A percentile compares a stretch with the other conserved stretches of the same genome.
phyloP scores from a whole-genome alignment of 768 basidiomycete species.

The Russula dissimulans region DNA sequence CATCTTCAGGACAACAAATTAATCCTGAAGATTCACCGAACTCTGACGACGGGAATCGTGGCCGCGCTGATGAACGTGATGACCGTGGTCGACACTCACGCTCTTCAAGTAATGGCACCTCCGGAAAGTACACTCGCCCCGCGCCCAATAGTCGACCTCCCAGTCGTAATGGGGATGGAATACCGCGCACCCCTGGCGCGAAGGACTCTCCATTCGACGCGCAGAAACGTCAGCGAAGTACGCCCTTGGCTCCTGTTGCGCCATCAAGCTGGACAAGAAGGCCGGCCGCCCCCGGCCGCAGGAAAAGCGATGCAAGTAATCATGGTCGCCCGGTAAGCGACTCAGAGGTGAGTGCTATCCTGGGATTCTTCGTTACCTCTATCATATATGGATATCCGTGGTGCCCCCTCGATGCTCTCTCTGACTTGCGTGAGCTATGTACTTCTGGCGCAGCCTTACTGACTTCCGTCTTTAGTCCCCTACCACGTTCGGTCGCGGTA shows the following conservation, averaged over 20 bases:
- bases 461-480: constrained; percentile 31
- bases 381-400: neutral
- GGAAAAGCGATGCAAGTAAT: constrained; percentile 69
- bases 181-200: constrained; percentile 41
- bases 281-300: constrained; percentile 54
- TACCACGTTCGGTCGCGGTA: constrained; percentile 35
- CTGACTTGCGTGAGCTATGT: neutral
- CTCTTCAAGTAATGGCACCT: constrained; percentile 50
- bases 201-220: constrained; percentile 59
- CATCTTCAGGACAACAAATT: constrained; percentile 12
- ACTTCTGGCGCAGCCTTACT: constrained; percentile 21
- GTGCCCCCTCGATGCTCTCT: neutral
- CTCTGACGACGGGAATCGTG: constrained; percentile 34
- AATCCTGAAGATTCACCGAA: constrained; percentile 4
- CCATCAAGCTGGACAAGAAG: constrained; percentile 74
- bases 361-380: neutral
- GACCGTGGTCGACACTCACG: constrained; percentile 32
- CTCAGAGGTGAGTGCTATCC: constrained; percentile 49
- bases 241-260: constrained; percentile 46
- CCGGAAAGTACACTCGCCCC: constrained; percentile 23
- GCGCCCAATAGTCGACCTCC: constrained; percentile 30
- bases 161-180: constrained; percentile 44
- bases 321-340: constrained; percentile 46
- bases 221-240: constrained; percentile 59
- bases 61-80: constrained; percentile 28